A percentile compares a stretch with the other conserved stretches of the same genome.
These are phyloP conservation scores for Plasmodium malariae DNA, from an alignment of 169 alveolate species.

Conservation along the genomic window DNA sequence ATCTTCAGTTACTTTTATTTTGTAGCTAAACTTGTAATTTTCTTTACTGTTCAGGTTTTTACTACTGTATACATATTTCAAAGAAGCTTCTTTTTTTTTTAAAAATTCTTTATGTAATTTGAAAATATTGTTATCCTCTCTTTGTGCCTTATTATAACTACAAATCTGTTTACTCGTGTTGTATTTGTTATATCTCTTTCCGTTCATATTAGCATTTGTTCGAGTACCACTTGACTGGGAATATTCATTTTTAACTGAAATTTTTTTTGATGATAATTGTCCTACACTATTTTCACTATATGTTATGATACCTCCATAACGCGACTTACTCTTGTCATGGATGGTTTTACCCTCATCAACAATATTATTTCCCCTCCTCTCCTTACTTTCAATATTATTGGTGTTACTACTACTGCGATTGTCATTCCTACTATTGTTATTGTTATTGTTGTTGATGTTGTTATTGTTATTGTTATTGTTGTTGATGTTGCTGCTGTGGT, in stretches of 20 bases:
- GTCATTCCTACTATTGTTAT: not conserved
- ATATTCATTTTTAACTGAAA: too few relatives aligned
- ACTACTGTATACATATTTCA: conserved; percentile 20
- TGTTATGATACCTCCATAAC: too few relatives aligned
- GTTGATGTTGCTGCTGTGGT: not conserved
- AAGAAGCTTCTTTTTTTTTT: conserved; percentile 34
- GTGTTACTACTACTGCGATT: not conserved
- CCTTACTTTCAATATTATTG: not conserved
- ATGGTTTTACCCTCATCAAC: too few relatives aligned
- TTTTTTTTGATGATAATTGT: too few relatives aligned
- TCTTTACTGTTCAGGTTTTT: not conserved
- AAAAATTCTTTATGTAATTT: conserved; percentile 43
- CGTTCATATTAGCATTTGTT: too few relatives aligned
- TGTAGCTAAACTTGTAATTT: not conserved
- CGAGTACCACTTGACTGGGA: too few relatives aligned
- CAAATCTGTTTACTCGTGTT: too few relatives aligned
- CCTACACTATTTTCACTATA: too few relatives aligned
- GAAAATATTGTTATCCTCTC: conserved; percentile 9
- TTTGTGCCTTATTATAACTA: not conserved
- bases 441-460: not conserved
- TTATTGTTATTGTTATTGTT: not conserved
- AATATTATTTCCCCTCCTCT: not conserved
- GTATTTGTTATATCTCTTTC: too few relatives aligned
- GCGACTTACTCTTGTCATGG: too few relatives aligned
- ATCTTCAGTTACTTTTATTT: conserved; percentile 23